Conservation (phyloP, 345 rosid genomes). For the Triadica sebifera region DNA sequence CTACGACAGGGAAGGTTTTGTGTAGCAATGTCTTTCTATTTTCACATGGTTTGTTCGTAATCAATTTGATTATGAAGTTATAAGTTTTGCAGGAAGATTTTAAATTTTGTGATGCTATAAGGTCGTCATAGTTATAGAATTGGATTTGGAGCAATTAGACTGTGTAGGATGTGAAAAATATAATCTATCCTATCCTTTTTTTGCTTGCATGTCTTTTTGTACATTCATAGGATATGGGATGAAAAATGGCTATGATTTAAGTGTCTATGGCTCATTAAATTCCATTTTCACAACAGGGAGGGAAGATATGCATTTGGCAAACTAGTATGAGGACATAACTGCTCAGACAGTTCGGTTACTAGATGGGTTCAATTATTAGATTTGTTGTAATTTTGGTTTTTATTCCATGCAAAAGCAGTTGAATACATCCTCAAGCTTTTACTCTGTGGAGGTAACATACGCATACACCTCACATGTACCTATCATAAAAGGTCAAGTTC, state of each 20-base stretch:
- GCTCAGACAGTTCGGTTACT: neutral
- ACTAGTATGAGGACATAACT: neutral
- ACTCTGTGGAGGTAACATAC: neutral
- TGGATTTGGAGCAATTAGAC: neutral
- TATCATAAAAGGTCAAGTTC: neutral
- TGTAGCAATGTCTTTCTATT: neutral
- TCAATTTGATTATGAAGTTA: conserved; percentile 4
- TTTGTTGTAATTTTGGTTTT: neutral
- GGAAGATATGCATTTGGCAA: neutral
- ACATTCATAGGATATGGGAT: neutral
- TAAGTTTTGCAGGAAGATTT: conserved; percentile 6
- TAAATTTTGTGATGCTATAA: neutral
- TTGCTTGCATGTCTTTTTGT: neutral
- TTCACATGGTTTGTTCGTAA: neutral
- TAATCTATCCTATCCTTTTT: no score
- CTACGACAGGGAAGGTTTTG: neutral
- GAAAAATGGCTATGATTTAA: neutral
- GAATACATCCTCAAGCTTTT: neutral
- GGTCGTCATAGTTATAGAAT: neutral
- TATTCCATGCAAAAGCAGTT: neutral
- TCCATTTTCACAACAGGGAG: neutral
- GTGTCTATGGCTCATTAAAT: neutral
- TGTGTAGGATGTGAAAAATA: neutral
- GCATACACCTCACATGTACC: neutral
- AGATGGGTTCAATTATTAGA: neutral